Evolutionary conservation across 2,329 filamentous ascomycete species (phyloP), one percentile per base, ranked within the genome.

Genomic region (Thelonectria discophora): DNA sequence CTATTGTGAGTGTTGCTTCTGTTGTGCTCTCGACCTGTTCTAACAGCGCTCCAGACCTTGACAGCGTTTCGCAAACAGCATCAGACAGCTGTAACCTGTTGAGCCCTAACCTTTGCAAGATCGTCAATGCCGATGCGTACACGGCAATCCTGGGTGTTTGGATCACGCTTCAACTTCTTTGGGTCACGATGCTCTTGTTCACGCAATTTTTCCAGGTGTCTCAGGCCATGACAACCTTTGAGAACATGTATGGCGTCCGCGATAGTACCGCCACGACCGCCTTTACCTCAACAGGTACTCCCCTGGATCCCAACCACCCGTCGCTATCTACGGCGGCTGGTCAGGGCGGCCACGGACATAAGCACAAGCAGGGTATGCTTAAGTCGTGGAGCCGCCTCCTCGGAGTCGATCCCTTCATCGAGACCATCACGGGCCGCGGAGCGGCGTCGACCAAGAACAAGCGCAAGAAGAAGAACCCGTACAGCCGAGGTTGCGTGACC

Each of bases 161-260:
- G 95, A 86, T 86, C 7, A 84, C 86, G 2, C 81, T 97, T 45
- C 96, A 99, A 77, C 85, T 97, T 32, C 90, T 92, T 18, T 99
- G 95, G 95, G 92, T 98, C 3, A 89, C 90, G n/a, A 98, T 99
- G 94, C 88, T 99, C 34, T 84, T 97, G 62, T 90, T 93, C 66
- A 96, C 98, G 5, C 96, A 99, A 75, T 88, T 97, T 53, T 84
- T 97, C 52, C 95, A 99, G 75, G 90, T 99, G 53, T 91, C 93
- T 0, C 89, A 93, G 63, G 96, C 94, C 59, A 90, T 97, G 82
- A 99, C 95, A 1, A 99, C 95, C 0, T 98, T 92, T 78, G 95
- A 99, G 78, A 97, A 94, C 76, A 98, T 99, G 94, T 89, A 90
- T 65, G 90, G 92, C 52, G 85, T 93, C 63, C 85, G 88, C 60